phyloP scores from a whole-genome alignment of 2,329 filamentous ascomycete genomes.

The Diaporthe destruens region DNA sequence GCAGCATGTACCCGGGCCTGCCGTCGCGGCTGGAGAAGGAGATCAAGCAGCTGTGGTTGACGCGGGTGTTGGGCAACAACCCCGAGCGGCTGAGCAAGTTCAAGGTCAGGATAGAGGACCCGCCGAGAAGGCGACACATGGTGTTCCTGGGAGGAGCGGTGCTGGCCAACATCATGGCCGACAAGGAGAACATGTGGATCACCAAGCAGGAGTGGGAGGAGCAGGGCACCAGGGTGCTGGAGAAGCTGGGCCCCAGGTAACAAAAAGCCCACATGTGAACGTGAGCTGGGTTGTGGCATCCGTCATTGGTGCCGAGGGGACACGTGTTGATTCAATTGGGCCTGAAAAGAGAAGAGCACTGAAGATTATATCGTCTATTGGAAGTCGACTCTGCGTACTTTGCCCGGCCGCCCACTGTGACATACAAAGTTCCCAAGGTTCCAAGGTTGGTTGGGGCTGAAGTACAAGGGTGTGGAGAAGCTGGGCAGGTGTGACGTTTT shows the following conservation, averaged over 20 bases:
- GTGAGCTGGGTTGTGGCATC: constrained; percentile 39
- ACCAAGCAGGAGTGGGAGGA: constrained; percentile 97
- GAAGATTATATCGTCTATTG: not conserved
- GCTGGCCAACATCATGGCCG: constrained; percentile 97
- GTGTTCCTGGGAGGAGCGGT: constrained; percentile 99
- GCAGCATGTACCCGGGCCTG: constrained; percentile 98
- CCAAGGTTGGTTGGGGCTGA: not conserved
- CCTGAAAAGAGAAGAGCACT: constrained; percentile 32
- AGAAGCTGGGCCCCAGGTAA: constrained; percentile 93
- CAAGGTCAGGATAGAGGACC: constrained; percentile 99
- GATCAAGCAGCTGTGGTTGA: constrained; percentile 98
- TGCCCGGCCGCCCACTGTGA: no score
- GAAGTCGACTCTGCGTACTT: not conserved
- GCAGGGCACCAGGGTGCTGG: constrained; percentile 84
- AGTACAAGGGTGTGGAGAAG: not conserved
- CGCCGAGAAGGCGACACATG: constrained; percentile 95
- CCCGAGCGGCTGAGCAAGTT: constrained; percentile 97
- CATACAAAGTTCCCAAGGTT: not conserved
- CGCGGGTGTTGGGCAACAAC: constrained; percentile 88
- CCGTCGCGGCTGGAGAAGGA: constrained; percentile 97
- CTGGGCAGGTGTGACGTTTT: not conserved
- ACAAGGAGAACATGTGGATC: constrained; percentile 99
- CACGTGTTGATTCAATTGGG: constrained; percentile 10
- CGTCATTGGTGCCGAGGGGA: constrained; percentile 26
- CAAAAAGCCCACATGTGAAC: not conserved